Evolutionary conservation across 2,329 filamentous ascomycete genomes (phyloP).

Genomic region (Alternaria brassicae): DNA sequence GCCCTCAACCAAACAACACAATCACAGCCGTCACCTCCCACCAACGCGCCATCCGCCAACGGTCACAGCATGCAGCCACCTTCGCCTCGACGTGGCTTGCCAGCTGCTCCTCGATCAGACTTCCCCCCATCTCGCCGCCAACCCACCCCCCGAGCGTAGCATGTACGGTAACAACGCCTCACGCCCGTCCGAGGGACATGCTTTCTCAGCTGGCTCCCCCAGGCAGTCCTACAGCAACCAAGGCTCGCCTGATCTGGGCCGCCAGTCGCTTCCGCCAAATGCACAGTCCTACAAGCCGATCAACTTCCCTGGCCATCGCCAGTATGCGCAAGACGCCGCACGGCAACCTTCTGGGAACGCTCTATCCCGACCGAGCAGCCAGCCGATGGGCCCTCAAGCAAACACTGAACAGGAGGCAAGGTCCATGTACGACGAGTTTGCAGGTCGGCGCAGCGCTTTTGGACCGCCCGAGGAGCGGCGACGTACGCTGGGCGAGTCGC

Average conservation of each 20-base stretch:
- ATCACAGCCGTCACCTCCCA: slow-evolving; percentile 57
- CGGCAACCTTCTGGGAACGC: slow-evolving; percentile 35
- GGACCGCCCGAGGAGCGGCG: slow-evolving; percentile 44
- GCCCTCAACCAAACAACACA: slow-evolving; percentile 50
- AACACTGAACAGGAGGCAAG: slow-evolving; percentile 33
- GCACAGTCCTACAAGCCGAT: slow-evolving; percentile 46
- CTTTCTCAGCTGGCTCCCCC: slow-evolving; percentile 42
- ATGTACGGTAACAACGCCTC: slow-evolving; percentile 34
- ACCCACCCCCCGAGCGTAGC: slow-evolving; percentile 48
- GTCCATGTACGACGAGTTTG: slow-evolving; percentile 32
- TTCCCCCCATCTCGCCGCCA: slow-evolving; percentile 48
- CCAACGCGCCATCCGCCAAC: slow-evolving; percentile 47
- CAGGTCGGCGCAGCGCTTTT: slow-evolving; percentile 36
- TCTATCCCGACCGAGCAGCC: slow-evolving; percentile 52
- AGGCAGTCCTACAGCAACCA: slow-evolving; percentile 44
- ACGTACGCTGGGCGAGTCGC: slow-evolving; percentile 46
- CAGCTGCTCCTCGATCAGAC: slow-evolving; percentile 42
- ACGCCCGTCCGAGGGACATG: slow-evolving; percentile 37
- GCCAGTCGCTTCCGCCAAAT: slow-evolving; percentile 40
- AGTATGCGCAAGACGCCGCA: slow-evolving; percentile 41
- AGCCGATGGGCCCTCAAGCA: slow-evolving; percentile 43
- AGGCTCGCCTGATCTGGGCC: slow-evolving; percentile 46
- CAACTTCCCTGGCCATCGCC: slow-evolving; percentile 38
- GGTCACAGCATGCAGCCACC: slow-evolving; percentile 57
- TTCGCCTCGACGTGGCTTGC: slow-evolving; percentile 51